Base-by-base conservation (phyloP, 305 asterid genomes). In the Fraxinus paxiana region DNA sequence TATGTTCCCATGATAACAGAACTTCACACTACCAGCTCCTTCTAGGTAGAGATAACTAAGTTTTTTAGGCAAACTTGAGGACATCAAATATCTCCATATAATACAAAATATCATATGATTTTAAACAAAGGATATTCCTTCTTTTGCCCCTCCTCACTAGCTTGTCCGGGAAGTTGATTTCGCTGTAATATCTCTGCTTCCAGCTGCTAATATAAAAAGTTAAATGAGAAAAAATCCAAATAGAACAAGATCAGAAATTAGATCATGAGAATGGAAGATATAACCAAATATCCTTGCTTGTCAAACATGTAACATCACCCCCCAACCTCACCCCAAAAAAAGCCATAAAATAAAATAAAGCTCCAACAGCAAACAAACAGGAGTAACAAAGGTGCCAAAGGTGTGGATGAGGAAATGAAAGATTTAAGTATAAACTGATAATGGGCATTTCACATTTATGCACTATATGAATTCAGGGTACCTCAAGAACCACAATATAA, bases 61-160 rank as follows among this genome's bases (percentile, higher is more conserved):
- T 70, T 38, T 34, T 73, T 46, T 5, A 10, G 51, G 28, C 22
- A 73, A 70, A 73, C 63, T 61, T 17, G 48, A 61, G 72, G 51
- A 4, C 20, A 51, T 79, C 34, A 73, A 85, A 76, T 70, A 20
- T 51, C 30, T 22, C 35, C 41, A 75, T 31, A 70, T 10, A n/a
- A 70, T 43, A 31, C 30, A 69, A 67, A 28, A 80, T 41, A 78
- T 48, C 78, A 37, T 37, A 72, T 31, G 67, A 34, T 18, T 63
- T 73, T 79, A 72, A 75, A 73, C 67, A 83, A 91, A 96, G 99
- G 99, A 96, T 96, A 96, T 96, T 94, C 96, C 78, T 91, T 92
- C 87, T 90, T 89, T 67, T 84, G 93, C 80, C 95, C 98, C 86
- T 89, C 88, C 90, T 90, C 97, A 73, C 90, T 92, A 82, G 98